Base-by-base conservation (phyloP, 2,329 filamentous ascomycete species). In the Fusarium ramigenum region DNA sequence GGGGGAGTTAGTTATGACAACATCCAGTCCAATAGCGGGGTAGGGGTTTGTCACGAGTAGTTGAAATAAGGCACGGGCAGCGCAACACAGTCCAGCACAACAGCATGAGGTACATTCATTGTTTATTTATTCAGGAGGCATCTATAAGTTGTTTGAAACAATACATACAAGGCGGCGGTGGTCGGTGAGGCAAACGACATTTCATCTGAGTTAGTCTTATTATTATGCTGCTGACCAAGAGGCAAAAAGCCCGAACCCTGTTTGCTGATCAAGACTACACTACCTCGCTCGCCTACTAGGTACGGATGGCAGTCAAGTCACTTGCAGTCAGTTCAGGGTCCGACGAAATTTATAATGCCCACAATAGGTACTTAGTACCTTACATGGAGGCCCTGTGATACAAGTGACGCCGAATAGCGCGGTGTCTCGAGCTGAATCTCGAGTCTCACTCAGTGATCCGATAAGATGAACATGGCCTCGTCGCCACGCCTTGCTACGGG, bases 211-310 rank as follows among this genome's bases (percentile, higher is more conserved):
- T 44, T 44, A 34, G 53, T 44, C n/a, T 25, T 57, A 11, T 25
- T 57, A 11, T 34, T 42, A 66, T 57, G 23, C 40, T 50, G 66
- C 65, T 60, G 44, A 70, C 67, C 66, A 70, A 66, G 60, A 69
- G 50, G 32, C 65, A 49, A 58, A 58, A 65, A 70, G 30, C 23
- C 25, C 21, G 15, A 69, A 46, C 65, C 57, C 47, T 63, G 61
- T 39, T 52, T 53, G 65, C 66, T 75, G 69, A 77, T 77, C 62
- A 70, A 68, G 69, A 34, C 34, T 53, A 34, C 30, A 34, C 34
- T 53, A 34, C 30, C 21, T 46, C 8, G 23, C 18, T 49, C 15
- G 21, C 7, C n/a, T 56, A 10, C 30, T 30, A 30, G 30, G 30
- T 30, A 23, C 16, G 28, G 65, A 66, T 71, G 73, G 67, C 66